Evolutionary conservation across 2,329 filamentous ascomycete genomes (phyloP).

Genomic region (Aspergillus chevalieri): DNA sequence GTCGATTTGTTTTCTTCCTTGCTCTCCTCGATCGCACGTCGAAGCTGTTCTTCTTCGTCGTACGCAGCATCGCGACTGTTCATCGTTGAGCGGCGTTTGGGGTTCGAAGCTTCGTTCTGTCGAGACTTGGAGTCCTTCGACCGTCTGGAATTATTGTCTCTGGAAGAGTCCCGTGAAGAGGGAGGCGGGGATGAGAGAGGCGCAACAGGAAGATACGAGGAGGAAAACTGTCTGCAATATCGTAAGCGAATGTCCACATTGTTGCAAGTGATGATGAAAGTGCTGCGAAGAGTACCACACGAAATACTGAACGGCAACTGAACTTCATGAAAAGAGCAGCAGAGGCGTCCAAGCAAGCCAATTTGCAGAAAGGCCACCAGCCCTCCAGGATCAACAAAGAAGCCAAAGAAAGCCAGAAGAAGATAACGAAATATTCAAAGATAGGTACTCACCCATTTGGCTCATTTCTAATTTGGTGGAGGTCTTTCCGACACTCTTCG

Average conservation of each 20-base stretch:
- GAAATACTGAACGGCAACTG: not conserved
- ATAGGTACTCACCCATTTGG: conserved; percentile 68
- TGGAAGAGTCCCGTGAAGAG: conserved; percentile 40
- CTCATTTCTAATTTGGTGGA: conserved; percentile 76
- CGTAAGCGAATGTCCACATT: conserved; percentile 22
- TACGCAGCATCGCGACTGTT: conserved; percentile 93
- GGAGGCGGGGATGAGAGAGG: conserved; percentile 40
- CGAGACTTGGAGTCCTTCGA: conserved; percentile 40
- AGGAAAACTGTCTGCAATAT: conserved; percentile 52
- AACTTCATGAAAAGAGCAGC: not conserved
- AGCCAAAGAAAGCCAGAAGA: not conserved
- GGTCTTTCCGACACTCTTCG: conserved; percentile 85
- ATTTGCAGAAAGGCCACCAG: no score
- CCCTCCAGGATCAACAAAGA: not conserved
- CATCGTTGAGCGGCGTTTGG: conserved; percentile 91
- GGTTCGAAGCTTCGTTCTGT: conserved; percentile 52
- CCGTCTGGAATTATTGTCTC: conserved; percentile 30
- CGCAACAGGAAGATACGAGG: conserved; percentile 57
- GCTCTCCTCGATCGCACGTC: conserved; percentile 89
- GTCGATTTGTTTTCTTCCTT: conserved; percentile 65
- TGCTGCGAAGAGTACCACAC: not conserved
- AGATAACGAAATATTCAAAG: not conserved
- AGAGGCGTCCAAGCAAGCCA: no score
- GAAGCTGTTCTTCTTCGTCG: conserved; percentile 84
- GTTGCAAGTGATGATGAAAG: conserved; percentile 6